Evolutionary conservation across 495 filamentous ascomycete genomes (phyloP).

Genomic region (Hyphodiscus hymeniophilus): DNA sequence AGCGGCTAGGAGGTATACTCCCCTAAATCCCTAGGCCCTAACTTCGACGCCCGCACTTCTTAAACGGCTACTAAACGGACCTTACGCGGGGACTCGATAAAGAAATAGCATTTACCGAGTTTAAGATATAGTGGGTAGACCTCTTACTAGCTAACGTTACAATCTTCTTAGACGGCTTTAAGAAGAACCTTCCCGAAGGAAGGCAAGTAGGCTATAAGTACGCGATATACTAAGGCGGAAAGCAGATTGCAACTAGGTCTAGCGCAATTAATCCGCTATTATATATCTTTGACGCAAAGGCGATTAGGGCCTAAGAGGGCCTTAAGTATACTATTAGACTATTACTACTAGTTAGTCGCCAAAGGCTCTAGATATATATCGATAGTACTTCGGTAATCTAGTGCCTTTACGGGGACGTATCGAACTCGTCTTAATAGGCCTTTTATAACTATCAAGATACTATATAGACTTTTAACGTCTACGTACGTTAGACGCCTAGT

Average conservation of each 20-base stretch:
- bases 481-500: background rate
- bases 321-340: background rate
- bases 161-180: background rate
- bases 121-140: background rate
- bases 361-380: background rate
- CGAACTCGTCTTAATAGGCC: background rate
- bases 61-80: background rate
- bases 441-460: background rate
- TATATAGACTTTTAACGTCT: background rate
- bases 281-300: slow-evolving; percentile 3
- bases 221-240: background rate
- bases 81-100: background rate
- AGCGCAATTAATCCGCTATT: background rate
- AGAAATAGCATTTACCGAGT: background rate
- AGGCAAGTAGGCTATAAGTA: background rate
- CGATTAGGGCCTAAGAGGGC: slow-evolving; percentile 1
- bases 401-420: background rate
- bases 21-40: background rate
- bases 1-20: background rate
- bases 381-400: slow-evolving; percentile 4
- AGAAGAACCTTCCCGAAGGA: too few relatives aligned
- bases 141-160: background rate
- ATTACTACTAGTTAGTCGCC: background rate
- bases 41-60: background rate
- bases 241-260: background rate